phyloP scores from a whole-genome alignment of 371 early-diverging fungal species.

The Globomyces sp. region DNA sequence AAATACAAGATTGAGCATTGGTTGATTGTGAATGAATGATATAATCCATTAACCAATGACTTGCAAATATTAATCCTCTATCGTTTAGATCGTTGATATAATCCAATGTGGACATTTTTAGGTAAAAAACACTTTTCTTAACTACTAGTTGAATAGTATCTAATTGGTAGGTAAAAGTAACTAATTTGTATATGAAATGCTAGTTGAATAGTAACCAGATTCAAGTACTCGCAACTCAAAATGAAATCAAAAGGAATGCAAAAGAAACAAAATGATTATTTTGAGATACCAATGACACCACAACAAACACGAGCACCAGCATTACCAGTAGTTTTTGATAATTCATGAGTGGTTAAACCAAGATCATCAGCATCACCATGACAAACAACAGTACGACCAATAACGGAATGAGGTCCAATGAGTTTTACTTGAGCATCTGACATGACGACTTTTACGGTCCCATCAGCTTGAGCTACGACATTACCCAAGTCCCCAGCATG shows the following conservation, averaged over 20 bases:
- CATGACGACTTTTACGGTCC: slow-evolving; percentile 51
- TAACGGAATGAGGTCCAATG: slow-evolving; percentile 66
- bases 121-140: too few relatives aligned
- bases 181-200: too few relatives aligned
- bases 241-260: neutral
- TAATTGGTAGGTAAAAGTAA: too few relatives aligned
- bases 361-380: slow-evolving; percentile 84
- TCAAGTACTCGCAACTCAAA: too few relatives aligned
- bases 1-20: too few relatives aligned
- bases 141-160: too few relatives aligned
- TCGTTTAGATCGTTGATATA: too few relatives aligned
- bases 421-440: slow-evolving; percentile 63
- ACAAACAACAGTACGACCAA: slow-evolving; percentile 78
- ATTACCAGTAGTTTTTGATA: slow-evolving; percentile 78
- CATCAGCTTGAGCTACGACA: slow-evolving; percentile 56
- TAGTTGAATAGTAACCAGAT: too few relatives aligned
- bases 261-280: slow-evolving; percentile 19
- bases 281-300: slow-evolving; percentile 81
- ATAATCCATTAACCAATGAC: too few relatives aligned
- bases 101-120: too few relatives aligned
- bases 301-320: slow-evolving; percentile 81
- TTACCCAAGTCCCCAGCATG: slow-evolving; percentile 92
- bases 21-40: too few relatives aligned
- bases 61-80: too few relatives aligned
- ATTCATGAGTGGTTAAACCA: slow-evolving; percentile 73